These are phyloP conservation scores for Puccinia horiana DNA, from an alignment of 1,284 basidiomycete species.

Conservation along the genomic window DNA sequence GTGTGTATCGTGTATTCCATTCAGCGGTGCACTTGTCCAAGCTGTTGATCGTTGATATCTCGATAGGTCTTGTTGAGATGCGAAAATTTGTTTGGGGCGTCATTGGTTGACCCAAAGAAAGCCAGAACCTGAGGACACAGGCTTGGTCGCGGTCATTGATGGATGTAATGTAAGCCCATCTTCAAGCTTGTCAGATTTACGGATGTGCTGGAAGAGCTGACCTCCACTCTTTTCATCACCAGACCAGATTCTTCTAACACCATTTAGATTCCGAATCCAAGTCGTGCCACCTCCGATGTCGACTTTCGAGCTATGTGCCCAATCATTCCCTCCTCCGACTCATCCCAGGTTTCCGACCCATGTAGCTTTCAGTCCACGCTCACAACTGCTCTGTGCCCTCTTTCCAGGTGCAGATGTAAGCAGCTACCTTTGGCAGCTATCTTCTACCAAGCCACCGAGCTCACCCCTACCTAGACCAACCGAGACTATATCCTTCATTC, in stretches of 20 bases:
- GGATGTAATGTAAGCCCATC: slow-evolving; percentile 70
- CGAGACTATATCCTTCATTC: neutral
- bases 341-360: slow-evolving; percentile 18
- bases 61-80: slow-evolving; percentile 66
- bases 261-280: slow-evolving; percentile 87
- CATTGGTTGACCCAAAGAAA: slow-evolving; percentile 67
- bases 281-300: slow-evolving; percentile 96
- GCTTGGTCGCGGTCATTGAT: slow-evolving; percentile 85
- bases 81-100: slow-evolving; percentile 76
- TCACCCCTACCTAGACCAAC: slow-evolving; percentile 4
- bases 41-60: slow-evolving; percentile 57
- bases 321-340: slow-evolving; percentile 14
- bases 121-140: slow-evolving; percentile 72
- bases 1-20: neutral
- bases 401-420: slow-evolving; percentile 16
- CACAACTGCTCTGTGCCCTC: slow-evolving; percentile 18
- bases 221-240: slow-evolving; percentile 38
- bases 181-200: neutral
- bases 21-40: neutral
- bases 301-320: slow-evolving; percentile 67
- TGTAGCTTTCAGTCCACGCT: slow-evolving; percentile 31
- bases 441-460: neutral
- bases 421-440: slow-evolving; percentile 17
- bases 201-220: neutral
- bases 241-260: slow-evolving; percentile 80